These are phyloP conservation scores for Anisodus acutangulus DNA, from an alignment of 257 asterid genomes.

Conservation along the genomic window DNA sequence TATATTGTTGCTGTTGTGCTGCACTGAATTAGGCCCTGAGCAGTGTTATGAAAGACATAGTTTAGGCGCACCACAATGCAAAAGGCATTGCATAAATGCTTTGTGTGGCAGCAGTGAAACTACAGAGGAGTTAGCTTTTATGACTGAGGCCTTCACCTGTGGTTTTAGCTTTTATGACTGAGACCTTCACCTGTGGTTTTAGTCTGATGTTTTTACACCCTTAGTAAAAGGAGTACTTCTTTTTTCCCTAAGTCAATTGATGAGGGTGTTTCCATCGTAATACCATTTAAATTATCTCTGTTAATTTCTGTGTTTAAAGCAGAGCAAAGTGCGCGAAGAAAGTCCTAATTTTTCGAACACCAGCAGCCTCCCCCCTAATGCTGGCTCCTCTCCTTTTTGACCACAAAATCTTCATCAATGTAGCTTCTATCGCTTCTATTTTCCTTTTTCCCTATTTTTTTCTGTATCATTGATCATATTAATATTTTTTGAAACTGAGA, in stretches of 20 bases:
- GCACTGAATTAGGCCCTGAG: background rate
- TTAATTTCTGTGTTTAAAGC: background rate
- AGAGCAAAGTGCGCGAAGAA: background rate
- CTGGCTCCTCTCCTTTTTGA: background rate
- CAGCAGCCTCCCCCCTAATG: background rate
- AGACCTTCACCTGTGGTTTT: background rate
- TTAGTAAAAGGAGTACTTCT: background rate
- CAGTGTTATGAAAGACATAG: background rate
- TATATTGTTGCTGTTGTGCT: too few relatives aligned
- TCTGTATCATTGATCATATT: background rate
- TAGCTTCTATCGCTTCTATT: background rate
- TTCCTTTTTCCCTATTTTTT: background rate
- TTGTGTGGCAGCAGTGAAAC: background rate
- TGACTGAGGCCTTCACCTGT: background rate
- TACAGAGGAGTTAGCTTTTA: background rate
- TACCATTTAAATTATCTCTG: background rate
- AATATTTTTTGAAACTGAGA: too few relatives aligned
- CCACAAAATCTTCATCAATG: conserved; percentile 3
- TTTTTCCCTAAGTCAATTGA: background rate
- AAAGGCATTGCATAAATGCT: background rate
- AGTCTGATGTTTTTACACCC: conserved; percentile 4
- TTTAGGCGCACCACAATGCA: background rate
- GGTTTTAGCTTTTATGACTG: too few relatives aligned
- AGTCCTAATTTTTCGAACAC: background rate
- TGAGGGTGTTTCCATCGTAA: background rate